Base-by-base conservation (phyloP, 768 basidiomycete genomes). In the Tulasnella sp. region DNA sequence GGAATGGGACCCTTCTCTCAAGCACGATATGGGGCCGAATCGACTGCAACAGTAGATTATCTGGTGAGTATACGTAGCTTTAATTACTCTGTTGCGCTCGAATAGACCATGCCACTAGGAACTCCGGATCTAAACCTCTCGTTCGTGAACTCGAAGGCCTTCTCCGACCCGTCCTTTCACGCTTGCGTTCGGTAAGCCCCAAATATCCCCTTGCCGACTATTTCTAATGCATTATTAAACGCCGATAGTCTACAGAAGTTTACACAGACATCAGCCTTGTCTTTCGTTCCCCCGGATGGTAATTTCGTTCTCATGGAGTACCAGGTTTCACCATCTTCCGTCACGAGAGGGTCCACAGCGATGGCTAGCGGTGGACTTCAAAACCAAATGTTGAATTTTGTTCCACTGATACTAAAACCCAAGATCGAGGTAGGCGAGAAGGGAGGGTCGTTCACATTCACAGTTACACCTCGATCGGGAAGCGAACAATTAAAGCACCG, bases 261-360 rank as follows among this genome's bases (percentile, higher is more conserved):
- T 90, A 51, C 91, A 93, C 82, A 91, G 89, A 81, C 84, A 87
- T 0, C 85, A 29, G 9, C 55, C n/a, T 23, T 98, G 57, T 97
- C 96, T 1, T 98, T 98, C 83, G 89, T 98, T 29, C 96, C 96
- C 7, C 96, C 96, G 5, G 96, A 98, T 81, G 96, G 96, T 3
- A 89, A 89, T 74, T 98, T 98, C 84, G 88, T 88, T 10, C 86
- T 98, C 26, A 89, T 92, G 82, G 93, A 95, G 80, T 98, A 98
- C 82, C 92, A 92, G 75, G 78, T 87, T n/a, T 80, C 83, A 48
- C 81, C 84, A 23, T 78, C 84, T 11, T 39, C 80, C 83, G 32
- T 83, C 82, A 80, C 82, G 26, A 76, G 13, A 81, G 90, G 46
- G 87, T 89, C 26, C 85, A 67, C 61, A 29, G 90, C 80, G 79